phyloP scores from a whole-genome alignment of 2,329 filamentous ascomycete genomes.

The Helminthosporium solani region DNA sequence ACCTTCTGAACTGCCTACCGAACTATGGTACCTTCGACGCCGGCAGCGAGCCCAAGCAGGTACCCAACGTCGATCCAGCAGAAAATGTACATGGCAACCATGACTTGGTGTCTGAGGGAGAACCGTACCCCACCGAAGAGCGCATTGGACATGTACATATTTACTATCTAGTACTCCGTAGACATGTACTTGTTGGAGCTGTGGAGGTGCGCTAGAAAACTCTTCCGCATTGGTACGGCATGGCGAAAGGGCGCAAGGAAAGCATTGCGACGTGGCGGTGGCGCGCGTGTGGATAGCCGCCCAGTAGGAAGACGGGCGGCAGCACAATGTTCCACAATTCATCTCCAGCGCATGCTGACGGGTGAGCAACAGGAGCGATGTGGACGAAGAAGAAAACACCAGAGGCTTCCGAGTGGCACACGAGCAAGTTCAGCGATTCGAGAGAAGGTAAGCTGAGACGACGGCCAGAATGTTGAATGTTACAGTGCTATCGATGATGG shows the following conservation, averaged over 20 bases:
- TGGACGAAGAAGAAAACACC: constrained; percentile 14
- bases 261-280: constrained; percentile 21
- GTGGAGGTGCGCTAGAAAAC: neutral
- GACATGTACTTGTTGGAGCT: too few species aligned
- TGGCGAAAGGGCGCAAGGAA: constrained; percentile 42
- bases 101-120: too few species aligned
- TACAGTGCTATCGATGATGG: too few species aligned
- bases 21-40: neutral
- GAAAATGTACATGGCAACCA: too few species aligned
- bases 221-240: neutral
- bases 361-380: constrained; percentile 10
- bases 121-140: neutral
- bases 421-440: constrained; percentile 10
- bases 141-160: too few species aligned
- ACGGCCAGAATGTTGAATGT: neutral
- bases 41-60: neutral
- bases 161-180: too few species aligned
- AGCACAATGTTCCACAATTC: constrained; percentile 35
- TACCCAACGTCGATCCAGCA: too few species aligned
- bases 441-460: constrained; percentile 6
- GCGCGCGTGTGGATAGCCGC: constrained; percentile 21
- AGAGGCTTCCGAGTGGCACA: constrained; percentile 16
- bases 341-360: constrained; percentile 33
- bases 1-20: neutral
- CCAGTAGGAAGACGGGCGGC: constrained; percentile 21